Conservation (phyloP, 1,284 basidiomycete genomes). For the Apiotrichum sp. region DNA sequence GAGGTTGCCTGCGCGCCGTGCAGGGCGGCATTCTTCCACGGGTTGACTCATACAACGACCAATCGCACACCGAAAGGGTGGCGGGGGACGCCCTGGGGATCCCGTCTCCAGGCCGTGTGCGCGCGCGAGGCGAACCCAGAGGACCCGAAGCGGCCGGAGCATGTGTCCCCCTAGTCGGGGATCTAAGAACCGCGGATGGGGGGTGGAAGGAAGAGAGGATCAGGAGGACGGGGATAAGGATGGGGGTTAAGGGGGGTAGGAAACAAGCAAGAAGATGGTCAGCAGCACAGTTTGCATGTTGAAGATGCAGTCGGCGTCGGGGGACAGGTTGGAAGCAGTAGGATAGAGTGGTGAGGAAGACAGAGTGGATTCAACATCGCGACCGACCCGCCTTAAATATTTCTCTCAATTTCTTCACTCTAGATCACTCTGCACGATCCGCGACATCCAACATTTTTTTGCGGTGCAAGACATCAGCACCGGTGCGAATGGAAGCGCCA, state of each 20-base stretch:
- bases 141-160: conserved; percentile 13
- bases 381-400: not conserved
- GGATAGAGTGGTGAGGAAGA: not conserved
- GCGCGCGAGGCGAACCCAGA: not conserved
- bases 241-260: conserved; percentile 8
- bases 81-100: conserved; percentile 33
- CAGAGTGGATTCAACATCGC: not conserved
- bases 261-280: conserved; percentile 6
- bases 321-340: not conserved
- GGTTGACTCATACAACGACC: conserved; percentile 48
- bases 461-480: too few relatives aligned
- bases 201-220: conserved; percentile 7
- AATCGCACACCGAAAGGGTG: conserved; percentile 45
- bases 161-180: conserved; percentile 41
- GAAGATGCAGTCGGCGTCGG: too few relatives aligned
- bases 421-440: too few relatives aligned
- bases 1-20: conserved; percentile 2
- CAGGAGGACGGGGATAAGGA: conserved; percentile 1
- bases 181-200: conserved; percentile 48
- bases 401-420: too few relatives aligned
- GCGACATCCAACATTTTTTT: too few relatives aligned
- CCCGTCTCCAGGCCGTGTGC: conserved; percentile 1
- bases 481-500: too few relatives aligned
- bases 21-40: conserved; percentile 38
- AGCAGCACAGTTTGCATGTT: not conserved